Evolutionary conservation across 306 rosid genomes (phyloP), one percentile per base, ranked within the genome.

Genomic region (Abrus precatorius): DNA sequence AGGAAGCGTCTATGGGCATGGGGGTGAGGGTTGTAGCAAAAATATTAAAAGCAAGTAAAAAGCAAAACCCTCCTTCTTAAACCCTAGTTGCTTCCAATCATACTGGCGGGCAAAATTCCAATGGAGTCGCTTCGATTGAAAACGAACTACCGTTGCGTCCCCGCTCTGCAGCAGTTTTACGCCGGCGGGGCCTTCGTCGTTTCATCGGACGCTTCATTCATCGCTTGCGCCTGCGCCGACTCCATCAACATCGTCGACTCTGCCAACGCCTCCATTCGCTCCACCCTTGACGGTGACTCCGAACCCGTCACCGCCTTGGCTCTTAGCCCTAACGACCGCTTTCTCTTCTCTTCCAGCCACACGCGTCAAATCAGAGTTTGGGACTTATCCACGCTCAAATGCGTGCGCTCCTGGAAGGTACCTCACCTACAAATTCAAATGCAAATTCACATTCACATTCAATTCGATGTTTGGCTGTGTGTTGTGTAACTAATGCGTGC

Each of bases 321-420:
- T 4, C 89, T 95, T 4, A 85, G 92, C 81, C 97, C 99, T 5
- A 72, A 93, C 60, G 94, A 91, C 34, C 82, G 78, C 53, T 52
- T 91, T 3, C 97, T 93, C 56, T 93, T 95, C 85, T 88, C 94
- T 32, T 80, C 98, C 1, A 84, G 92, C 34, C 96, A 95, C 83
- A 90, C 92, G 68, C 91, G 96, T 52, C 96, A 89, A 86, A 93
- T 95, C 57, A 89, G 92, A 79, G 97, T 89, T 4, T 93, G 99
- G 97, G 98, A 95, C 62, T 86, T 95, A 66, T 76, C 94, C 70
- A 90, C 94, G 0, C 85, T 88, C 57, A 90, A 91, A 74, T 88
- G 97, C 76, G 80, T 90, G 9, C 93, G 92, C 48, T 91, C 99
- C 8, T 95, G 99, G 99, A 95, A 93, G 99, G 99, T 93, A 89